phyloP scores from a whole-genome alignment of 2,329 filamentous ascomycete genomes.

The Sarocladiaceae sp. region DNA sequence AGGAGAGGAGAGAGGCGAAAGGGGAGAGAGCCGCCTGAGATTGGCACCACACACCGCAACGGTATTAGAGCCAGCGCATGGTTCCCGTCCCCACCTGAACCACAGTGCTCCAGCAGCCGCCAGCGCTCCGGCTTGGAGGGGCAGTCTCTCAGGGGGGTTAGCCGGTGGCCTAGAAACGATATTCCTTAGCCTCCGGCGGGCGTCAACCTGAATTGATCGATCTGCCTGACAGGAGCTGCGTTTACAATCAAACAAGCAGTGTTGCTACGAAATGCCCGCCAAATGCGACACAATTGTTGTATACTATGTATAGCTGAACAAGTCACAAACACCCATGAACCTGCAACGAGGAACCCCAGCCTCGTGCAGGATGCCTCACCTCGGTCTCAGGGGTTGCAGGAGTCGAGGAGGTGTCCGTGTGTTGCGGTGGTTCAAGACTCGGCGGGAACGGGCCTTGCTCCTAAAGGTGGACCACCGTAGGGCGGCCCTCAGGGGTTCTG shows the following conservation, averaged over 20 bases:
- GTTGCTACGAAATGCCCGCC: too few relatives aligned
- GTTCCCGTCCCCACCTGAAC: slow-evolving; percentile 7
- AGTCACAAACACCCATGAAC: background rate
- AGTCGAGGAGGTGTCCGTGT: background rate
- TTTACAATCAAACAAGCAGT: too few relatives aligned
- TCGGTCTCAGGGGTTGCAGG: slow-evolving; percentile 4
- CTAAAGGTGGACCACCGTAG: too few relatives aligned
- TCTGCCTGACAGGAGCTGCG: too few relatives aligned
- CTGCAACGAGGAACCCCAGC: background rate
- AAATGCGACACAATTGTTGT: too few relatives aligned
- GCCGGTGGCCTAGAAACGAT: background rate
- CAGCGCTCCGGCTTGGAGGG: background rate
- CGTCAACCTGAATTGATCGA: too few relatives aligned
- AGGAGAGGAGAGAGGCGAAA: background rate
- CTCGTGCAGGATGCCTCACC: slow-evolving; percentile 1
- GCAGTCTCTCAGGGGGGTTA: too few relatives aligned
- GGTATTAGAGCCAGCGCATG: too few relatives aligned
- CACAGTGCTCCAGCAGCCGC: slow-evolving; percentile 8
- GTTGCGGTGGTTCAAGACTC: too few relatives aligned
- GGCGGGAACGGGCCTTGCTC: too few relatives aligned
- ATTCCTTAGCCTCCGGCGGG: too few relatives aligned
- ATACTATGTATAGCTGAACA: background rate
- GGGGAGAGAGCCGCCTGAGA: background rate
- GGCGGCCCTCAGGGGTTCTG: too few relatives aligned
- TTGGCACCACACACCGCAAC: slow-evolving; percentile 4